Evolutionary conservation across 1,139 yeast genomes (phyloP), one percentile per base, ranked within the genome.

Genomic region (Saccharomyces hybrid): DNA sequence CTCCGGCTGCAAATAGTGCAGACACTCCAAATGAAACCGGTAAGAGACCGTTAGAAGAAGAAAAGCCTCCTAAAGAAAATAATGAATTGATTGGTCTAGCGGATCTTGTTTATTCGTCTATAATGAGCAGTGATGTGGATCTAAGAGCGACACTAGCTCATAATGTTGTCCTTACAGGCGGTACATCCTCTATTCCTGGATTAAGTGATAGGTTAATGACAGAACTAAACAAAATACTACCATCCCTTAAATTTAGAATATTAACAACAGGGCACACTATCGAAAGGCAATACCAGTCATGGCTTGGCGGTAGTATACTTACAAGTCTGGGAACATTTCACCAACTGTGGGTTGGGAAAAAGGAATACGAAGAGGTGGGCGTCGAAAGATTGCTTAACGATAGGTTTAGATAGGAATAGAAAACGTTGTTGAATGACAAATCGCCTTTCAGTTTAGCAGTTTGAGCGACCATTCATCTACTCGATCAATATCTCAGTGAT

Each of bases 291-390:
- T 88, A 82, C 67, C 90, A 95, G 59, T 79, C 95, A 6, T 93
- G 99, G 98, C 81, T 93, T 54, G 99, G 99, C 48, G 98, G 97
- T 6, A 85, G 95, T 61, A 95, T 93, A 46, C 76, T 93, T 56
- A 85, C 96, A 3, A 86, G 96, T 54, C 77, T 93, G 64, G 99
- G 99, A 28, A 90, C 97, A 1, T 93, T 93, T 76, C 99, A 93
- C 70, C 99, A 93, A 71, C 76, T 88, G 74, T 93, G 99, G 98
- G 96, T 93, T 3, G 88, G 95, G 48, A 86, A 84, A 68, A 83
- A 82, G 62, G 99, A 93, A 71, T 89, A 87, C 65, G 89, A 89
- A 59, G 99, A 93, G 68, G 93, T 85, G 28, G 99, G 99, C 8
- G 81, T 85, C 8, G 95, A 88, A 55, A 82, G 90, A 68, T 78